A percentile compares a stretch with the other conserved stretches of the same genome.
These are phyloP conservation scores for Populus trichocarpa DNA, from an alignment of 441 rosid genomes.

Conservation along the genomic window DNA sequence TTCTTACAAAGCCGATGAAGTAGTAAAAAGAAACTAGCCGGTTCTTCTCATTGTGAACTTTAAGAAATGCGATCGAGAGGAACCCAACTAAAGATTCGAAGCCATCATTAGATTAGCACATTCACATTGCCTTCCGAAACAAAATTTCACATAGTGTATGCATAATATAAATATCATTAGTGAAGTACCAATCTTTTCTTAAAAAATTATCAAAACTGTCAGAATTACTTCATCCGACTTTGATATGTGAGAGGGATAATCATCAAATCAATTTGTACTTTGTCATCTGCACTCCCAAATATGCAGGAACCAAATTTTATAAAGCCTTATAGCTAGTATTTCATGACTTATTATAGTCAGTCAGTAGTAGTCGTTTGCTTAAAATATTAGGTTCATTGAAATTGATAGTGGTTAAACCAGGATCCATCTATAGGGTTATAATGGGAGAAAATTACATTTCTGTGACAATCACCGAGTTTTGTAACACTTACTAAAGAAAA, in stretches of 20 bases:
- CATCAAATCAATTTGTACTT: not conserved
- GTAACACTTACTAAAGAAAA: not conserved
- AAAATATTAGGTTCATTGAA: not conserved
- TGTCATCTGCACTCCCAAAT: conserved; percentile 13
- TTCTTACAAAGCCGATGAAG: not conserved
- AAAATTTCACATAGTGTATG: not conserved
- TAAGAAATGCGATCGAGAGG: conserved; percentile 8
- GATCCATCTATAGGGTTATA: not conserved
- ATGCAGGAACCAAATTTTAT: conserved; percentile 5
- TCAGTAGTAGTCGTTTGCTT: not conserved
- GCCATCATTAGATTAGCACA: conserved; percentile 10
- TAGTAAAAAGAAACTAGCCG: not conserved
- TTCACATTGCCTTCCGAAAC: not conserved
- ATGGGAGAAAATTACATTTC: not conserved
- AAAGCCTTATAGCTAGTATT: not conserved
- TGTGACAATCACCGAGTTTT: not conserved
- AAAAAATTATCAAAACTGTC: not conserved
- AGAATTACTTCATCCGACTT: not conserved
- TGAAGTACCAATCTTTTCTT: not conserved
- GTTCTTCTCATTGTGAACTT: not conserved
- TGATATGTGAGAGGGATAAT: not conserved
- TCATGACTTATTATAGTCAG: not conserved
- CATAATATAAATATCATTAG: not conserved
- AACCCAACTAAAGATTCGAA: not conserved
- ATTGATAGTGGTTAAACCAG: not conserved